phyloP scores from a whole-genome alignment of 2,329 filamentous ascomycete genomes.

The Botrytis aclada region DNA sequence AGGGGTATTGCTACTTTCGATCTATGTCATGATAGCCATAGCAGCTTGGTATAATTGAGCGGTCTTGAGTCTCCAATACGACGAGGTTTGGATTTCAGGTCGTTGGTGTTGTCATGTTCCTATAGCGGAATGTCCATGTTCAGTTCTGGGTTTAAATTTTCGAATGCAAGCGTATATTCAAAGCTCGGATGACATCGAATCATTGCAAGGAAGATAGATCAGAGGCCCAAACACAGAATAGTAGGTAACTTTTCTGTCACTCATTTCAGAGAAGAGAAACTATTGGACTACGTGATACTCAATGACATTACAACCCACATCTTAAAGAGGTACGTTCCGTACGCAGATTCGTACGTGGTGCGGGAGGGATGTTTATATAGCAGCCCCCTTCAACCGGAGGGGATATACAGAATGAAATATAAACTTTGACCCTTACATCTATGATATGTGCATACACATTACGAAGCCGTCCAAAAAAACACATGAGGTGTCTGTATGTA shows the following conservation, averaged over 20 bases:
- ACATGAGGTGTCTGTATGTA: not conserved
- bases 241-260: no score
- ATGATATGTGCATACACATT: not conserved
- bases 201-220: not conserved
- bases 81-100: not conserved
- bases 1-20: not conserved
- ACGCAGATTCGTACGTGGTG: no score
- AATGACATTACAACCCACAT: no score
- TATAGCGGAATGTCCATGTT: not conserved
- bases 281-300: no score
- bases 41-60: slow-evolving; percentile 1
- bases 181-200: not conserved
- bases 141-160: not conserved
- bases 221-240: no score
- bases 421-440: no score
- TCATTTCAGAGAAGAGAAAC: no score
- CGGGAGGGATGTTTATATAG: no score
- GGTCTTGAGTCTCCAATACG: accelerated
- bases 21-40: slow-evolving; percentile 6
- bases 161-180: not conserved
- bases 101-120: not conserved
- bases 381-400: no score
- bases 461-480: not conserved
- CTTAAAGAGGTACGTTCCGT: no score
- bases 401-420: no score